Base-by-base conservation (phyloP, 2,329 filamentous ascomycete genomes). In the Gaeumannomyces tritici region DNA sequence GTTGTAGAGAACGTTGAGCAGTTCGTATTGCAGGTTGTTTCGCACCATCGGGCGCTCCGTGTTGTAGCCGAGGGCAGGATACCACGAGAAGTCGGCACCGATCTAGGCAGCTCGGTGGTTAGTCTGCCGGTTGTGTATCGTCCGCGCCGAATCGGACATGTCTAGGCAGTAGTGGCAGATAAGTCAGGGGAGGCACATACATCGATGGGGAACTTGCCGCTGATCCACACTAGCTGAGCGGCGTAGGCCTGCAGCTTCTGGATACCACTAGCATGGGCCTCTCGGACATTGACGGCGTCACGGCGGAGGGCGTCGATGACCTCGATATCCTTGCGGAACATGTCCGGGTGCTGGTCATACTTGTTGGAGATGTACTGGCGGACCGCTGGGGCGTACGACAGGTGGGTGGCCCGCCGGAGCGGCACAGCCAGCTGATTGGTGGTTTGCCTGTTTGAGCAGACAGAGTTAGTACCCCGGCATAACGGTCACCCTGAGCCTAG, bases 331-430 rank as follows among this genome's bases (percentile, higher is more conserved):
- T 90, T 84, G 66, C 86, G 85, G 76, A 99, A 99, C 89, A 96
- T 96, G 75, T 97, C 92, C 42, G 95, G 93, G 73, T 96, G 93
- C 74, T 99, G 95, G 75, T 98, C 93, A 88, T 98, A 98, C 82
- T 98, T 97, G 75, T 86, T 89, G 65, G 92, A 96, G 71, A 99
- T 98, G 79, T 99, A 98, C 73, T 95, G 88, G 67, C 90, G 91
- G 73, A 99, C 92, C 60, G 92, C 89, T 65, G 85, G 81, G 62
- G 90, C 89, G 65, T 98, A 83, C 64, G 89, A 89, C 55, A 96
- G 81, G 63, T 88, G 83, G 66, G 89, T 86, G 61, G 92, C 93
- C 72, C 88, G 90, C 69, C 93, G 91, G 76, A 98, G 98, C 11
- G 93, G 93, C 65, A 96, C 81, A 72, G 88, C 86, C 62, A 96